Evolutionary conservation across 2,329 filamentous ascomycete genomes (phyloP), one percentile per base, ranked within the genome.

Genomic region (Chrysoporthe cubensis): DNA sequence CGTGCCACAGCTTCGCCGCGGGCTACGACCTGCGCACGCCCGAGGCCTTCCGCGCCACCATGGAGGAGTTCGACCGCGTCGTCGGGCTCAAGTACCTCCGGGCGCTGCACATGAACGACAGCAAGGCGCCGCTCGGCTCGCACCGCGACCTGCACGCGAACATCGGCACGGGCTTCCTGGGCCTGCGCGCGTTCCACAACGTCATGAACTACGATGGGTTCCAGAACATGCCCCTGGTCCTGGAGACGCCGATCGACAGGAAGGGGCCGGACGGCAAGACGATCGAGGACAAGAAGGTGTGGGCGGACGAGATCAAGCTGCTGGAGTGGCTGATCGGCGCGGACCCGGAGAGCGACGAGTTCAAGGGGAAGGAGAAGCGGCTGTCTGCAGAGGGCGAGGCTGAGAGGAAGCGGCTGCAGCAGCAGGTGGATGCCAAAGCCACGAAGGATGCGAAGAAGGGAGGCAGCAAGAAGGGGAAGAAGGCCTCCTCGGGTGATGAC

Each of bases 251-350:
- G 6, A 95, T 96, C 71, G 93, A 96, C 70, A 85, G 85, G 48
- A 87, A 88, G 58, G 89, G 87, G 21, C 80, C 84, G 60, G 84
- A 90, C 71, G 91, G 90, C 56, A 90, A 90, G 77, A 84, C 84
- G 40, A 78, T 89, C 48, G 91, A 97, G 75, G 93, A 97, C 78
- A 93, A 90, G 78, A 83, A 87, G 64, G 85, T 97, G 18, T 98
- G 95, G 94, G 94, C 94, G 0, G 85, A 90, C 58, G 96, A 99
- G 81, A 98, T 99, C 80, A 97, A 97, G 82, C 82, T 98, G 71
- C 85, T 99, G 5, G 96, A 99, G 80, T 89, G 89, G 58, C 82
- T 99, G 62, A 91, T 97, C 52, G 95, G 90, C 8, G 93, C 94
- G 87, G 91, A 97, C 76, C 77, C 87, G 0, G 90, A 93, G 46